A percentile compares a stretch with the other conserved stretches of the same genome.
phyloP scores from a whole-genome alignment of 2,329 filamentous ascomycete species.

The Sporothrix sp. region DNA sequence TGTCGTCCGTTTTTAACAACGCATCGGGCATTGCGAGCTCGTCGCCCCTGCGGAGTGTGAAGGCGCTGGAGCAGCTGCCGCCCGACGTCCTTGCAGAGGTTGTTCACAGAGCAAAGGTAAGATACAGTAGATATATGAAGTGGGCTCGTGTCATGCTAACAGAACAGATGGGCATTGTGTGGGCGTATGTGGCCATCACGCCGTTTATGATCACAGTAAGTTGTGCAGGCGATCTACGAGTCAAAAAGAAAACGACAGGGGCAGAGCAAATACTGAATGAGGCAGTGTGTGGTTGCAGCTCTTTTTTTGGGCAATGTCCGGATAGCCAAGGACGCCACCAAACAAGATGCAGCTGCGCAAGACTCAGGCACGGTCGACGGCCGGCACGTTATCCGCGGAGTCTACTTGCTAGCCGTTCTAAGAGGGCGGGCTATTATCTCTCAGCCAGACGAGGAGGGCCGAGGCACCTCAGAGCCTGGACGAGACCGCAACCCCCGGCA shows the following conservation, averaged over 20 bases:
- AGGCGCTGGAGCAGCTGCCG: slow-evolving; percentile 27
- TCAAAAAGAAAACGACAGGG: background rate
- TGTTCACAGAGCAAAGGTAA: slow-evolving; percentile 32
- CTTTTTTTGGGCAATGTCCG: slow-evolving; percentile 27
- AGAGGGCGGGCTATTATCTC: background rate
- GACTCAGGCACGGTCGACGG: no score
- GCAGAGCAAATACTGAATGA: background rate
- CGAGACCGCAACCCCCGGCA: background rate
- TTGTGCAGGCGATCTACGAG: background rate
- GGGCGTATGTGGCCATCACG: slow-evolving; percentile 52
- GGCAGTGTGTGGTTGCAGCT: slow-evolving; percentile 22
- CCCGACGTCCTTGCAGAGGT: slow-evolving; percentile 28
- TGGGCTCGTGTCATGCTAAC: background rate
- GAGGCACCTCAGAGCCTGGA: background rate
- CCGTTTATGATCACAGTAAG: slow-evolving; percentile 43
- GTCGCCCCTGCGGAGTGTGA: slow-evolving; percentile 26
- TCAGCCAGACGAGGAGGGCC: background rate
- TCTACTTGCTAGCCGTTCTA: background rate
- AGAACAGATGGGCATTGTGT: slow-evolving; percentile 43
- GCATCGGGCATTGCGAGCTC: slow-evolving; percentile 21
- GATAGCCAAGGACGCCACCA: slow-evolving; percentile 19
- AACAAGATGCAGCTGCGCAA: no score
- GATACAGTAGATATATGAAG: background rate
- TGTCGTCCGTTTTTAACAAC: slow-evolving; percentile 62
- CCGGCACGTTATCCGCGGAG: background rate